Conservation (phyloP, 768 basidiomycete genomes). For the Phanerochaete carnosa region DNA sequence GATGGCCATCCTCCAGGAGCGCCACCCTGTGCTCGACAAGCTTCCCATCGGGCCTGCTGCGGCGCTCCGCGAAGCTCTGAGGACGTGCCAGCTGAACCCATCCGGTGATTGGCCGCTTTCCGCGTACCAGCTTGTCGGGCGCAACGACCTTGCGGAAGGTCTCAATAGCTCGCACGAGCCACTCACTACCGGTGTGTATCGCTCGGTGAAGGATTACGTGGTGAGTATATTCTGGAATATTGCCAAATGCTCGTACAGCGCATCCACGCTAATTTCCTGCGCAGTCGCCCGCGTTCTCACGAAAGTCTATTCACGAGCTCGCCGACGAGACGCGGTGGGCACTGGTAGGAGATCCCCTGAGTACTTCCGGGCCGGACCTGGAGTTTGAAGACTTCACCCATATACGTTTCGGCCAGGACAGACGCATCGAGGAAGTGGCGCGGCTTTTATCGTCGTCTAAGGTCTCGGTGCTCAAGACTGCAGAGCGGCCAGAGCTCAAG, state of each 20-base stretch:
- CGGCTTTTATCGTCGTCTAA: conserved; percentile 84
- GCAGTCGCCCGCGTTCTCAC: conserved; percentile 49
- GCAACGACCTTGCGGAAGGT: conserved; percentile 71
- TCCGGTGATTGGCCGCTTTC: conserved; percentile 69
- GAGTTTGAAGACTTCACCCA: conserved; percentile 71
- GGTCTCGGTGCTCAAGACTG: conserved; percentile 58
- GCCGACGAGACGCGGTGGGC: conserved; percentile 44
- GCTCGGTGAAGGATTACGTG: conserved; percentile 52
- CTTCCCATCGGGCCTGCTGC: conserved; percentile 70
- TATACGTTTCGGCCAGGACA: conserved; percentile 88
- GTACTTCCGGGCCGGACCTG: conserved; percentile 69
- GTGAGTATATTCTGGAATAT: conserved; percentile 31
- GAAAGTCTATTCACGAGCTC: conserved; percentile 50
- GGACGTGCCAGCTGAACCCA: conserved; percentile 79
- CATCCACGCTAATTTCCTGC: not conserved
- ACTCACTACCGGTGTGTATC: conserved; percentile 51
- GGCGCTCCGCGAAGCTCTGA: conserved; percentile 81
- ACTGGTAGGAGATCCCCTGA: conserved; percentile 52
- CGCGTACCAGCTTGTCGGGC: conserved; percentile 65
- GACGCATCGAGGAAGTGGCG: conserved; percentile 86
- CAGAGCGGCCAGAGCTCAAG: conserved; percentile 71
- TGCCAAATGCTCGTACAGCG: not conserved
- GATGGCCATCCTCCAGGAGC: conserved; percentile 46
- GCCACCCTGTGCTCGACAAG: conserved; percentile 45
- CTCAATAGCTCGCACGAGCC: conserved; percentile 45